These are phyloP conservation scores for Sodiomyces alkalinus DNA, from an alignment of 2,329 filamentous ascomycete genomes.

Conservation along the genomic window DNA sequence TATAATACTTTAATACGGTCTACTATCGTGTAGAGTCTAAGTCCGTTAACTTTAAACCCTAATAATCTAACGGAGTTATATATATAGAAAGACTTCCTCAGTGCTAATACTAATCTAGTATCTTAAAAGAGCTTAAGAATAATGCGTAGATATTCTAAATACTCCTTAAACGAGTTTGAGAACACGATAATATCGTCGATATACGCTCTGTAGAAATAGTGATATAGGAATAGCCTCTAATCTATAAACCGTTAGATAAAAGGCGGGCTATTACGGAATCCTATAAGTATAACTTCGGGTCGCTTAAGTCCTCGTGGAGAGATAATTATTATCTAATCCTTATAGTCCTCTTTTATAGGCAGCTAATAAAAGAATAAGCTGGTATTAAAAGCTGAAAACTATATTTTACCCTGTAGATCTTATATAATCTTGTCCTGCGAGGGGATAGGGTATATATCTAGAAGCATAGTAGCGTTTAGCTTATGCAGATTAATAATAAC, in stretches of 20 bases:
- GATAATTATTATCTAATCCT: too few species aligned
- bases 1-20: not conserved
- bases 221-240: not conserved
- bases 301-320: not conserved
- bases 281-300: not conserved
- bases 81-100: not conserved
- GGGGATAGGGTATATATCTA: too few species aligned
- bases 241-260: not conserved
- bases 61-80: not conserved
- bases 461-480: too few species aligned
- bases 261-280: not conserved
- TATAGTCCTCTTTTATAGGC: too few species aligned
- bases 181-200: not conserved
- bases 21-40: too few species aligned
- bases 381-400: too few species aligned
- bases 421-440: too few species aligned
- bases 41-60: too few species aligned
- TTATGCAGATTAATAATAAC: too few species aligned
- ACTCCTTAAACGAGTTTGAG: not conserved
- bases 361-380: too few species aligned
- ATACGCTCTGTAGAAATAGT: not conserved
- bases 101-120: not conserved
- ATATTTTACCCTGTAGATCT: too few species aligned
- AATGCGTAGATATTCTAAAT: not conserved
- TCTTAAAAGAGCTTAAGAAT: not conserved